These are phyloP conservation scores for Diaporthe sp. DNA, from an alignment of 2,329 filamentous ascomycete genomes.

Conservation along the genomic window DNA sequence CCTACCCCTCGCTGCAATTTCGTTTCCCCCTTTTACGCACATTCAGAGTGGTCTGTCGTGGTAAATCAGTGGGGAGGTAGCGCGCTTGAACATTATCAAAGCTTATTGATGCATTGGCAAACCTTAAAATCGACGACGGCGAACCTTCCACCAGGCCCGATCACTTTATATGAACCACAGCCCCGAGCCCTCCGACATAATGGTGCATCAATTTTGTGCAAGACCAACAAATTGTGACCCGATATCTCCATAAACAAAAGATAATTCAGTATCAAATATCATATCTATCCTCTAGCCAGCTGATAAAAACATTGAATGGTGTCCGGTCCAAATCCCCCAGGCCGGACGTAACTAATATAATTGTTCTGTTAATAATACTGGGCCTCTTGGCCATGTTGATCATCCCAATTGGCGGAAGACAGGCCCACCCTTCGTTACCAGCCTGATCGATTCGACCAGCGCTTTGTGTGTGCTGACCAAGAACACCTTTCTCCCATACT, in stretches of 20 bases:
- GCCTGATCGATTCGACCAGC: not conserved
- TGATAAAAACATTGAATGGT: not conserved
- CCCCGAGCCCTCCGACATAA: not conserved
- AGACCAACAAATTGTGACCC: not conserved
- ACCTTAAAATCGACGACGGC: not conserved
- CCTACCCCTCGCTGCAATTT: conserved; percentile 7
- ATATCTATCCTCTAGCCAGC: not conserved
- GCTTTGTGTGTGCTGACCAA: not conserved
- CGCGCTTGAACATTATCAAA: not conserved
- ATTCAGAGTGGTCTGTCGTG: not conserved
- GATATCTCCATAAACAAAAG: not conserved
- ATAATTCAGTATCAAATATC: no score
- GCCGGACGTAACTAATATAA: not conserved
- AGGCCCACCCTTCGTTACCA: not conserved
- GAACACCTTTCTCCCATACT: not conserved
- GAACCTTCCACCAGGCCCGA: not conserved
- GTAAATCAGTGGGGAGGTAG: not conserved
- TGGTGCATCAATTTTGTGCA: no score
- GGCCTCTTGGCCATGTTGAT: not conserved
- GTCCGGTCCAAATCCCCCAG: not conserved
- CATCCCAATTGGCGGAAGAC: not conserved
- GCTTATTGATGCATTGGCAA: conserved; percentile 23
- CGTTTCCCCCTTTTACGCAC: conserved; percentile 1
- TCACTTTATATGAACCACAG: not conserved
- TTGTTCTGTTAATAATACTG: not conserved